Base-by-base conservation (phyloP, 2,329 filamentous ascomycete genomes). In the Zymoseptoria crescenta region DNA sequence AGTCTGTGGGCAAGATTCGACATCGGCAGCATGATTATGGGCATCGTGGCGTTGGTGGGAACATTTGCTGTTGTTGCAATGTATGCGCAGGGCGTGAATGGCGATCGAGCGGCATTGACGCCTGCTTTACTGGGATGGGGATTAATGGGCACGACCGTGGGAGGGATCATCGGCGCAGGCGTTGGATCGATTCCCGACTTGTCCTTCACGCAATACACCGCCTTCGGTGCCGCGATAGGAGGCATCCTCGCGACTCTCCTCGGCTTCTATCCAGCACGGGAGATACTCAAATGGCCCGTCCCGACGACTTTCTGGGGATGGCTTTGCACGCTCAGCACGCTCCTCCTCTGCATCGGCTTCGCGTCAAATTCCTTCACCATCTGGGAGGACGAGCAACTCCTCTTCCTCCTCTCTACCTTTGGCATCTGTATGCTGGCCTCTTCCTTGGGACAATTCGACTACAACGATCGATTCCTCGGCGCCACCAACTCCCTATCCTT, bases 291-390 rank as follows among this genome's bases (percentile, higher is more conserved):
- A 53, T 72, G 77, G 16, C 80, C 89, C 41, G 67, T 91, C 8
- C 92, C 91, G 0, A 83, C 75, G n/a, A 88, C 84, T 0, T 76
- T 92, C 56, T 99, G 93, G 92, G 88, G 91, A n/a, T 93, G 89
- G 86, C 78, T 96, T 60, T 87, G 90, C 5, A 78, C 90, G 27
- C 72, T 92, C 13, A 91, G 96, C 66, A 91, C 91, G 0, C 73
- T 91, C n/a, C 85, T 88, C 62, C 90, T 96, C 70, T 95, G 91
- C n/a, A 79, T 89, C 55, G 93, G 94, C 7, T 99, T 97, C 72
- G 93, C 93, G 0, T 94, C 94, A 3, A 99, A 99, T 75, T 99
- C 94, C 0, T 99, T 92, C 75, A 97, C 93, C 0, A 96, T 99
- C 65, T 99, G 94, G 92, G 94, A 99, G 76, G 94, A 99, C 70